Evolutionary conservation across 495 filamentous ascomycete species (phyloP).

Genomic region (Penicillium samsonianum): DNA sequence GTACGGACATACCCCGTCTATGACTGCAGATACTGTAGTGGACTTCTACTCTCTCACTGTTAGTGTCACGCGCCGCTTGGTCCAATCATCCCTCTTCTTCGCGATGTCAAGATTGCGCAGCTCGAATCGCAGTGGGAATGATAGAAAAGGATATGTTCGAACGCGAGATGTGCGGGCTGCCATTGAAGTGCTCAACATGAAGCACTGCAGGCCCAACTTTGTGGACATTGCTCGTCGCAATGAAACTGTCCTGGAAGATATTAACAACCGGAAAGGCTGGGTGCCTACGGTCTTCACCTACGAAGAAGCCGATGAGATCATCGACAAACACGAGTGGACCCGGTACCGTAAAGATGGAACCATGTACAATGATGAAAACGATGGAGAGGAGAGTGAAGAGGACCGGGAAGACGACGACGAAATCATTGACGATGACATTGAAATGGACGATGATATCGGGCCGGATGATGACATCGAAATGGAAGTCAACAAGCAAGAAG

Average conservation of each 20-base stretch:
- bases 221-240: constrained; percentile 64
- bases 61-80: constrained; percentile 65
- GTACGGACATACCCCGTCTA: constrained; percentile 56
- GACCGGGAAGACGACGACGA: constrained; percentile 15
- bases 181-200: constrained; percentile 49
- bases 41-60: constrained; percentile 73
- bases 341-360: constrained; percentile 20
- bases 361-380: constrained; percentile 8
- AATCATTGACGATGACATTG: constrained; percentile 29
- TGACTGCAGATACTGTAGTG: constrained; percentile 66
- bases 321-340: constrained; percentile 33
- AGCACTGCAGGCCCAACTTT: constrained; percentile 43
- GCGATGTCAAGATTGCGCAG: constrained; percentile 58
- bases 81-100: constrained; percentile 67
- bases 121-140: constrained; percentile 37
- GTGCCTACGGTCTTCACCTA: constrained; percentile 34
- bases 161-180: constrained; percentile 67
- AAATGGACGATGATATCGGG: neutral
- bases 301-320: constrained; percentile 55
- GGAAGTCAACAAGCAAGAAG: neutral
- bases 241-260: constrained; percentile 56
- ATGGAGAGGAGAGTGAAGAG: no score
- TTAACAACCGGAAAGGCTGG: constrained; percentile 32
- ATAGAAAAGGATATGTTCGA: constrained; percentile 45
- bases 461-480: neutral